phyloP scores from a whole-genome alignment of 192 early-diverging fungal genomes.

The Backusella circina region DNA sequence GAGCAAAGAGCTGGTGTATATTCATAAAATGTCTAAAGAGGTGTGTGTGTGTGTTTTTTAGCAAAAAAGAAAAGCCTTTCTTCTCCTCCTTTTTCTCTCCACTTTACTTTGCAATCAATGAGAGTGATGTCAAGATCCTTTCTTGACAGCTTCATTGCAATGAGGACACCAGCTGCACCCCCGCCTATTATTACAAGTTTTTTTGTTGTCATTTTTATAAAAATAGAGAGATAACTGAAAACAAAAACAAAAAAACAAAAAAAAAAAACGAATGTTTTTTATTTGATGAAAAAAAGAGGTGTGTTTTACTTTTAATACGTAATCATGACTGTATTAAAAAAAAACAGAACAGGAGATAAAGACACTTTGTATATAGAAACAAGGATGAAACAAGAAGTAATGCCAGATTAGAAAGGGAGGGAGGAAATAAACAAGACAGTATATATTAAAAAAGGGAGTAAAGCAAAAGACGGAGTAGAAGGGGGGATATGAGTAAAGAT shows the following conservation, averaged over 20 bases:
- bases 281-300: background rate
- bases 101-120: conserved; percentile 15
- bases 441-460: background rate
- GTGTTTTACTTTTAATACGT: background rate
- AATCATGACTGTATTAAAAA: background rate
- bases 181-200: conserved; percentile 13
- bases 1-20: conserved; percentile 15
- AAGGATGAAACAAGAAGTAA: background rate
- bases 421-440: background rate
- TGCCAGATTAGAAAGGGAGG: background rate
- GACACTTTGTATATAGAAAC: background rate
- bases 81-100: background rate
- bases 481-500: background rate
- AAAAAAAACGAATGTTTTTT: background rate
- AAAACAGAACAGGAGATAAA: background rate
- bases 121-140: background rate
- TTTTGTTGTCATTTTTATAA: background rate
- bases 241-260: background rate
- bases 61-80: background rate
- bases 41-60: too few species aligned
- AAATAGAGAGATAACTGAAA: background rate
- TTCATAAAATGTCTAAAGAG: conserved; percentile 11
- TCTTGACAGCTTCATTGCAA: background rate
- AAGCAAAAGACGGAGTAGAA: background rate
- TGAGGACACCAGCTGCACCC: conserved; percentile 14